Base-by-base conservation (phyloP, 2,329 filamentous ascomycete genomes). In the Ceratocystis lukuohia region DNA sequence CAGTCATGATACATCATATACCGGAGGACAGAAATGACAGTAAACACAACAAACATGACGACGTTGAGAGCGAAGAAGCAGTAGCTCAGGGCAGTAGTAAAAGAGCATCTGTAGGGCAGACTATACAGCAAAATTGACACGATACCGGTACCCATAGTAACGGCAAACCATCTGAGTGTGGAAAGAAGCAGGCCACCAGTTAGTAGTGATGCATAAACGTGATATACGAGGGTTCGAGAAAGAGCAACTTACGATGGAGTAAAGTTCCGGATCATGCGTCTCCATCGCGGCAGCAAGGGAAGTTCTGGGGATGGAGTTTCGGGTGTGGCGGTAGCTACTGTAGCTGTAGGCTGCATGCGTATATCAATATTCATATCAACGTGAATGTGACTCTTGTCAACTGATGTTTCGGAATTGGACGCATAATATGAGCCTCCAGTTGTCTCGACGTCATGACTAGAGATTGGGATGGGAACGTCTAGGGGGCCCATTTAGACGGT, bases 81-180 rank as follows among this genome's bases (percentile, higher is more conserved):
- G 61, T 84, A 80, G 0, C 84, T 82, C 20, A 87, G 76, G 73
- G 80, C 83, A 70, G 81, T 79, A 0, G 88, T 75, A 77, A 81
- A 85, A 4, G 69, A 68, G 1, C 78, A 77, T 68, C 84, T 79
- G 72, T 84, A 88, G 0, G 86, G 86, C 8, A 88, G 77, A 20
- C 80, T 80, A 70, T 82, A 77, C 17, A 89, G 77, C 22, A 89
- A 76, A 45, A 87, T 80, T 1, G 83, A 82, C 6, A 86, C 82
- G 50, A 89, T 83, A 28, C 86, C 87, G 0, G 86, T 89, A 30
- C 86, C 86, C 85, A 89, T 85, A 57, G 78, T 84, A 45, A 81
- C 78, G 1, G 80, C 76, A 71, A 84, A 85, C 83, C 83, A 85
- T 72, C 80, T 78, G 48, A 1, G 48, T 10, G 48, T 15, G 22